Evolutionary conservation across 495 filamentous ascomycete genomes (phyloP).

Genomic region (Rostrohypoxylon terebratum): DNA sequence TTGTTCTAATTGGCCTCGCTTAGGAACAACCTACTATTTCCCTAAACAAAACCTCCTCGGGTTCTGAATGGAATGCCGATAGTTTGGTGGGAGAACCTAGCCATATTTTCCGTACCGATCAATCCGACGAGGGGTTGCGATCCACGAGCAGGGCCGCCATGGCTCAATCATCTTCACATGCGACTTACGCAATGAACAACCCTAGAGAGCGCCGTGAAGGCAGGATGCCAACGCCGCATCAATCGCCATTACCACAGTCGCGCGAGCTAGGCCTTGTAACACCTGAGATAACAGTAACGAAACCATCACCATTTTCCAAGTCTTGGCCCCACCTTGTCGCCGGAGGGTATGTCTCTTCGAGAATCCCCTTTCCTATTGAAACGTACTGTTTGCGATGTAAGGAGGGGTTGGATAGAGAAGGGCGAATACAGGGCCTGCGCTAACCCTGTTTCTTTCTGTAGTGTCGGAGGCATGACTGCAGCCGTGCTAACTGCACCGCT

Average conservation of each 20-base stretch:
- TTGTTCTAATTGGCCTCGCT: not conserved
- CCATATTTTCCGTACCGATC: conserved; percentile 4
- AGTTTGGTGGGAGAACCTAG: conserved; percentile 21
- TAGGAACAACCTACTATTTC: not conserved
- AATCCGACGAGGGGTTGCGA: conserved; percentile 5
- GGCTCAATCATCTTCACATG: conserved; percentile 42
- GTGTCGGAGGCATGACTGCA: conserved; percentile 87
- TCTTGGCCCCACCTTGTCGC: conserved; percentile 92
- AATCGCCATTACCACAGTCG: conserved; percentile 64
- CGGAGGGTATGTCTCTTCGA: conserved; percentile 73
- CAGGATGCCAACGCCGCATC: conserved; percentile 23
- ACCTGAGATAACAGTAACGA: conserved; percentile 54
- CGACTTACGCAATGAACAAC: conserved; percentile 41
- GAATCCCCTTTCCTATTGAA: conserved; percentile 11
- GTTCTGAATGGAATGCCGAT: conserved; percentile 33
- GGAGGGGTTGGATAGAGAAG: not conserved
- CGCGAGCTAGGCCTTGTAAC: conserved; percentile 70
- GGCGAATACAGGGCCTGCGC: not conserved
- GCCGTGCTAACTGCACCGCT: conserved; percentile 87
- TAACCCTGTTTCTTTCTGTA: conserved; percentile 50
- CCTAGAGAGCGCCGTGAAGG: conserved; percentile 27
- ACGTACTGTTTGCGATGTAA: not conserved
- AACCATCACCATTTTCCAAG: conserved; percentile 69
- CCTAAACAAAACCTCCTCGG: too few relatives aligned
- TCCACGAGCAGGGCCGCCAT: conserved; percentile 21